Evolutionary conservation across 192 early-diverging fungal species (phyloP), one percentile per base, ranked within the genome.

Genomic region (Rhizophagus sp.): DNA sequence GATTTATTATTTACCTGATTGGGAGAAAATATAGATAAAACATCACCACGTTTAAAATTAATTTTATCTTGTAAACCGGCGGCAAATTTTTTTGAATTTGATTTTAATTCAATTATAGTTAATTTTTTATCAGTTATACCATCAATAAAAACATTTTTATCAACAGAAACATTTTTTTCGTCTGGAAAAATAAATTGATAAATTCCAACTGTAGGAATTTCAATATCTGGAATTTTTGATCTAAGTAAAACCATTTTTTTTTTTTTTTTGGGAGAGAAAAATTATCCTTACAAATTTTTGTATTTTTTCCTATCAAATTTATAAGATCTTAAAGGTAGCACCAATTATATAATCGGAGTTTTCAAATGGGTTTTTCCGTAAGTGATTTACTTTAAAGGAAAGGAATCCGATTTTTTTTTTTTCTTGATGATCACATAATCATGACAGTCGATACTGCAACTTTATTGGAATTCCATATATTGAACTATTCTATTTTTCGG

Each of bases 11-110:
- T 10, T 47, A 91, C 87, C 36, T 89, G 86, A 85, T 96, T 96
- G 25, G 92, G 94, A 8, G 93, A 82, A 47, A 93, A 88, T 9
- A 95, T 81, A 25, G 88, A 92, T n/a, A 96, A 83, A 13, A 91
- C 88, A 76, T 96, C 92, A 30, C 92, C 92, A 24, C 88, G 90
- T 33, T 88, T 86, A 62, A 96, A 85, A 1, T 88, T 88, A 25
- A 90, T 72, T 13, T 57, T 85, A 76, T 85, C 84, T 79, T 62
- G 80, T 82, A 88, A 88, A 30, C 92, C 92, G 74, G 79, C 81
- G 39, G 84, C 84, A 30, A 92, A 79, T 36, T 66, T 62, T 36
- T 79, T 81, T 65, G 82, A 76, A 36, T 75, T 50, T 15, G 70
- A 39, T 80, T 85, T 85, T 80, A 81, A 83, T 24, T 87, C 83